Conservation (phyloP, 805 yeast genomes). For the Metschnikowia santaceciliae region DNA sequence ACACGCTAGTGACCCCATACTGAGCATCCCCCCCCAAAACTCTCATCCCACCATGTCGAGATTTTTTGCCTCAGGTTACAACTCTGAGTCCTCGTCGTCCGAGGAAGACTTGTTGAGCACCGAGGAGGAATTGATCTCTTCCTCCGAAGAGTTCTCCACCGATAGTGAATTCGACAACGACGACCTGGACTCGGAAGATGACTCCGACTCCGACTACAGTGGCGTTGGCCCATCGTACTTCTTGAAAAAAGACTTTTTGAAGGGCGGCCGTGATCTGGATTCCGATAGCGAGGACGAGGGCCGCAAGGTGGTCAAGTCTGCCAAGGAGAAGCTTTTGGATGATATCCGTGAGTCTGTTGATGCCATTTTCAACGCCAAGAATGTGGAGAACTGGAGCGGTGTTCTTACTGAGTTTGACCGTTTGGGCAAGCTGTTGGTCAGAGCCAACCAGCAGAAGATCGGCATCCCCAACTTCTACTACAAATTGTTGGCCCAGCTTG, state of each 20-base stretch:
- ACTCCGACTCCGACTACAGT: conserved; percentile 35
- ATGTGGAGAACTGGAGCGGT: conserved; percentile 73
- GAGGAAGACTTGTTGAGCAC: conserved; percentile 50
- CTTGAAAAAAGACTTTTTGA: conserved; percentile 47
- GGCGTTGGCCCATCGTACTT: conserved; percentile 51
- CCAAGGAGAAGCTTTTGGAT: conserved; percentile 87
- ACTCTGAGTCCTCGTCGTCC: conserved; percentile 51
- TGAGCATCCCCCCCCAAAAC: conserved; percentile 3
- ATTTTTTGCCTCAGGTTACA: conserved; percentile 71
- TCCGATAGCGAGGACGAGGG: conserved; percentile 61
- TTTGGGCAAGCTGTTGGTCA: conserved; percentile 59
- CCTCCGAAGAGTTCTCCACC: conserved; percentile 40
- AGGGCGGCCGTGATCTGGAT: conserved; percentile 39
- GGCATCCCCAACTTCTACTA: conserved; percentile 71
- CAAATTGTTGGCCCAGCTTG: conserved; percentile 65
- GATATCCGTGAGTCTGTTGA: conserved; percentile 70
- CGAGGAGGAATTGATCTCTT: conserved; percentile 56
- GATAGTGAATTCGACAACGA: conserved; percentile 52
- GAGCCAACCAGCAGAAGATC: conserved; percentile 72
- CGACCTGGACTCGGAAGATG: conserved; percentile 20
- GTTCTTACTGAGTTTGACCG: conserved; percentile 76
- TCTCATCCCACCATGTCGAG: conserved; percentile 63
- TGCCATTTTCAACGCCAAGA: conserved; percentile 63
- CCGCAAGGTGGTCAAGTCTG: conserved; percentile 84
- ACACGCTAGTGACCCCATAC: conserved; percentile 4